Conservation (phyloP, 805 yeast genomes). For the Barnettozyma populi region DNA sequence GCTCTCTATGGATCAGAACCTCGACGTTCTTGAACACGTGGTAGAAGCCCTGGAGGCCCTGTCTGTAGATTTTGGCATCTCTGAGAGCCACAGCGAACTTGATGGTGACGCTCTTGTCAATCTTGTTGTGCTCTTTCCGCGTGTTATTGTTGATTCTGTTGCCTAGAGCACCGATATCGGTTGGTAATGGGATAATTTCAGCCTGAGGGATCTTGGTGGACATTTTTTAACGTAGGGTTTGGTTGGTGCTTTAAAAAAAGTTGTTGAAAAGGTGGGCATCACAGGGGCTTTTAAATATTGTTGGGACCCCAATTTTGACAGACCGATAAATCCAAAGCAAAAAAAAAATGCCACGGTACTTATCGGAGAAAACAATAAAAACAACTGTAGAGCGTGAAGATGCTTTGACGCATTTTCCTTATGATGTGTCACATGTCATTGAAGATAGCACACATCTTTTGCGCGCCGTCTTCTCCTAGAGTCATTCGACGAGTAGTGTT, state of each 20-base stretch:
- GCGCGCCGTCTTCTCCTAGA: no score
- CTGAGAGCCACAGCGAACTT: slow-evolving; percentile 71
- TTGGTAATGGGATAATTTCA: slow-evolving; percentile 70
- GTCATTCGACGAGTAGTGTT: no score
- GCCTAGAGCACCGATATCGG: slow-evolving; percentile 78
- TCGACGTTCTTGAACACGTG: slow-evolving; percentile 67
- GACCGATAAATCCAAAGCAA: not conserved
- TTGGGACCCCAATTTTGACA: not conserved
- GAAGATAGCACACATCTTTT: no score
- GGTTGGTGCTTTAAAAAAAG: no score
- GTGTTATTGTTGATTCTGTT: slow-evolving; percentile 76
- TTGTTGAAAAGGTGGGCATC: not conserved
- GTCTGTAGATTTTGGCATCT: slow-evolving; percentile 72
- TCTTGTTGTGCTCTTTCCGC: slow-evolving; percentile 56
- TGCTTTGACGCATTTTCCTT: no score
- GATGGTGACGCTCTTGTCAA: slow-evolving; percentile 62
- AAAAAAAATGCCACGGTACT: not conserved
- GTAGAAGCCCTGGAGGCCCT: slow-evolving; percentile 70
- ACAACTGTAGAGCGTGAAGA: no score
- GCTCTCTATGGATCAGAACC: slow-evolving; percentile 40
- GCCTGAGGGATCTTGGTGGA: slow-evolving; percentile 26
- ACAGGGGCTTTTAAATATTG: not conserved
- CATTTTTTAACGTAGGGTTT: not conserved
- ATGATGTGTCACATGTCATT: no score
- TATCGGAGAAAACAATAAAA: not conserved